Evolutionary conservation across 2,329 filamentous ascomycete genomes (phyloP).

Genomic region (Sordariomycetes sp.): DNA sequence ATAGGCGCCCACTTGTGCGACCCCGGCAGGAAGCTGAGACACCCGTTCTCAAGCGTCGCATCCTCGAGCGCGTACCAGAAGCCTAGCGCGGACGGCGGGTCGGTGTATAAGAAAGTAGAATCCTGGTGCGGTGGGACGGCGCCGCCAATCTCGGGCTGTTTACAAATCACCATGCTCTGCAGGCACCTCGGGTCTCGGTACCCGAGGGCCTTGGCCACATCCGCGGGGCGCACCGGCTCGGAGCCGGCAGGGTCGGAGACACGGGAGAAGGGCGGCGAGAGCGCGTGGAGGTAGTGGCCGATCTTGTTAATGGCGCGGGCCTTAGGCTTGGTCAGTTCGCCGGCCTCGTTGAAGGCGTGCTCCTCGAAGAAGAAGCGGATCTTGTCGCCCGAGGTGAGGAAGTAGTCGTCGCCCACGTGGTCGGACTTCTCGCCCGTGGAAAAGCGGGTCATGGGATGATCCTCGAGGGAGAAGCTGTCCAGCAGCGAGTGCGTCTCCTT

Average conservation of each 20-base stretch:
- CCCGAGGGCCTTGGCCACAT: slow-evolving; percentile 57
- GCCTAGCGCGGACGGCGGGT: slow-evolving; percentile 77
- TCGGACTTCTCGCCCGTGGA: slow-evolving; percentile 62
- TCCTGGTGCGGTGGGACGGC: slow-evolving; percentile 88
- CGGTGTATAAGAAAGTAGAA: slow-evolving; percentile 81
- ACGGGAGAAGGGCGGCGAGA: slow-evolving; percentile 52
- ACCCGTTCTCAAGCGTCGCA: slow-evolving; percentile 75
- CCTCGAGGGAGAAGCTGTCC: slow-evolving; percentile 58
- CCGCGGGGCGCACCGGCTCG: slow-evolving; percentile 33
- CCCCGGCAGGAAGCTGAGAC: slow-evolving; percentile 73
- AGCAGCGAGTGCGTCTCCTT: slow-evolving; percentile 64
- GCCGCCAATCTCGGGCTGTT: slow-evolving; percentile 91
- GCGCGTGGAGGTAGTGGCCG: slow-evolving; percentile 61
- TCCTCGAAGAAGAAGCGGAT: slow-evolving; percentile 96
- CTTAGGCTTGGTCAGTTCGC: slow-evolving; percentile 64
- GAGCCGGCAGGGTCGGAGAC: slow-evolving; percentile 32
- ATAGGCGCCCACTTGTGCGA: slow-evolving; percentile 66
- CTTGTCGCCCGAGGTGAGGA: slow-evolving; percentile 80
- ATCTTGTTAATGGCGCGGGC: slow-evolving; percentile 81
- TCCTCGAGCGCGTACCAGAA: slow-evolving; percentile 98
- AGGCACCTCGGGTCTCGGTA: slow-evolving; percentile 65
- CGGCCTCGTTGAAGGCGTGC: slow-evolving; percentile 61
- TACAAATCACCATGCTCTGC: slow-evolving; percentile 98
- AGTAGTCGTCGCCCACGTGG: slow-evolving; percentile 92
- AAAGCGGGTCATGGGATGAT: slow-evolving; percentile 90